Evolutionary conservation across 2,329 filamentous ascomycete species (phyloP).

Genomic region (Didymella keratinophila): DNA sequence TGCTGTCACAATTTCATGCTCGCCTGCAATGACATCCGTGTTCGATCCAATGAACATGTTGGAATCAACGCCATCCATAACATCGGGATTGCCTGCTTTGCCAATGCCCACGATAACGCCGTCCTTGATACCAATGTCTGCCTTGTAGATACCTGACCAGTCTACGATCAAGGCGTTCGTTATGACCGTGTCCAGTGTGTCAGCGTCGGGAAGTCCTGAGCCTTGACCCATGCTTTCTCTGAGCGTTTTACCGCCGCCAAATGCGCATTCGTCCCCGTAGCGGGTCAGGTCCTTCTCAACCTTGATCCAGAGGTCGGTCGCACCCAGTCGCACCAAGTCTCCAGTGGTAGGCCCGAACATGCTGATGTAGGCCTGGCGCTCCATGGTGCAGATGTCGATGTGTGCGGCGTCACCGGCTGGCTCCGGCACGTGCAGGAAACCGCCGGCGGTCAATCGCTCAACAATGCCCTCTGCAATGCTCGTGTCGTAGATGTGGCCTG

Average conservation of each 20-base stretch:
- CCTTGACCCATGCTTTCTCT: slow-evolving; percentile 97
- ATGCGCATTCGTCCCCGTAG: slow-evolving; percentile 94
- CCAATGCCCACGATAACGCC: slow-evolving; percentile 88
- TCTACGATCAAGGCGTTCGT: slow-evolving; percentile 91
- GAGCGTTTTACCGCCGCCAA: slow-evolving; percentile 92
- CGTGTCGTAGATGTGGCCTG: slow-evolving; percentile 71
- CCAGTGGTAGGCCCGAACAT: slow-evolving; percentile 96
- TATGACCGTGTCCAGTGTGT: slow-evolving; percentile 83
- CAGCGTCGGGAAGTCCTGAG: slow-evolving; percentile 73
- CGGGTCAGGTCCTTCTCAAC: slow-evolving; percentile 85
- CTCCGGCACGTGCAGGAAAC: slow-evolving; percentile 79
- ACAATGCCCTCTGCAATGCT: slow-evolving; percentile 71
- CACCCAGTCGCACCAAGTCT: slow-evolving; percentile 80
- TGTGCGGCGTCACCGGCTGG: slow-evolving; percentile 64
- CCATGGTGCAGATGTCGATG: slow-evolving; percentile 73
- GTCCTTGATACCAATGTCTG: slow-evolving; percentile 91
- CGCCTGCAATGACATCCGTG: slow-evolving; percentile 90
- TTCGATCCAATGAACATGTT: slow-evolving; percentile 84
- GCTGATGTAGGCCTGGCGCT: slow-evolving; percentile 76
- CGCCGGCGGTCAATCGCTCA: slow-evolving; percentile 70
- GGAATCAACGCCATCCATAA: slow-evolving; percentile 86
- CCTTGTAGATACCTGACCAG: slow-evolving; percentile 93
- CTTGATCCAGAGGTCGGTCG: slow-evolving; percentile 87
- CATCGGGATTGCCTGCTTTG: slow-evolving; percentile 95
- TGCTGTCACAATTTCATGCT: slow-evolving; percentile 89